Evolutionary conservation across 1,284 basidiomycete genomes (phyloP).

Genomic region (Trametes hirsuta): DNA sequence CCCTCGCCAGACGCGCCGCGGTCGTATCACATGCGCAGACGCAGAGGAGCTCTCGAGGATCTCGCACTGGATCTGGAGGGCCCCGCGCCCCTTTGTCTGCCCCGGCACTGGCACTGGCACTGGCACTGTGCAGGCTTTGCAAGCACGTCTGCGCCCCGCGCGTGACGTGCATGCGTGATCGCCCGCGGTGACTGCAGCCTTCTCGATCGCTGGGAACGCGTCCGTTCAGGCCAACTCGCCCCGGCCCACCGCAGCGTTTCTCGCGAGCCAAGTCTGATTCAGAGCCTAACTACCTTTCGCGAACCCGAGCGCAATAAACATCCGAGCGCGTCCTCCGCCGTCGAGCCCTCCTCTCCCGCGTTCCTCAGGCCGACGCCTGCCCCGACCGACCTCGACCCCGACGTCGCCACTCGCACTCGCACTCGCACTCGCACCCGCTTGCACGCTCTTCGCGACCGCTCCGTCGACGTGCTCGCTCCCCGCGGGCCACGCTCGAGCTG

Average conservation of each 20-base stretch:
- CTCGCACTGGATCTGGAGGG: constrained; percentile 2
- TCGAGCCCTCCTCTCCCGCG: not conserved
- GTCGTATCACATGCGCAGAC: constrained; percentile 7
- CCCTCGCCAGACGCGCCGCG: not conserved
- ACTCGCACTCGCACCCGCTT: not conserved
- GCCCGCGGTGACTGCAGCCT: constrained; percentile 7
- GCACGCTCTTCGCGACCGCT: not conserved
- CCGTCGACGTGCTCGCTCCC: not conserved
- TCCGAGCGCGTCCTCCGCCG: not conserved
- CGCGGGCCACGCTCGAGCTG: not conserved
- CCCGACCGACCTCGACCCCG: constrained; percentile 11
- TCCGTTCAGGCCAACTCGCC: not conserved
- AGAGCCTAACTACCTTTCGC: too few relatives aligned
- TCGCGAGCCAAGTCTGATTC: not conserved
- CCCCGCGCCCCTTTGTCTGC: constrained; percentile 6
- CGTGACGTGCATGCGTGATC: constrained; percentile 17
- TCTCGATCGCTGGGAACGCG: not conserved
- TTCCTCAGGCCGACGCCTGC: not conserved
- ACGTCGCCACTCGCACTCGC: not conserved
- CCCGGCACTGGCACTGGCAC: not conserved
- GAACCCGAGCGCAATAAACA: too few relatives aligned
- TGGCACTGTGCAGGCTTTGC: not conserved
- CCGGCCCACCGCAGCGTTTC: not conserved
- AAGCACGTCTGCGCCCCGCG: constrained; percentile 7
- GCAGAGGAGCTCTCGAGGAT: not conserved